Percentiles rank a stretch among this genome's conserved stretches.
These are phyloP conservation scores for Aspergillus luchuensis DNA, from an alignment of 2,329 filamentous ascomycete species.

Conservation along the genomic window DNA sequence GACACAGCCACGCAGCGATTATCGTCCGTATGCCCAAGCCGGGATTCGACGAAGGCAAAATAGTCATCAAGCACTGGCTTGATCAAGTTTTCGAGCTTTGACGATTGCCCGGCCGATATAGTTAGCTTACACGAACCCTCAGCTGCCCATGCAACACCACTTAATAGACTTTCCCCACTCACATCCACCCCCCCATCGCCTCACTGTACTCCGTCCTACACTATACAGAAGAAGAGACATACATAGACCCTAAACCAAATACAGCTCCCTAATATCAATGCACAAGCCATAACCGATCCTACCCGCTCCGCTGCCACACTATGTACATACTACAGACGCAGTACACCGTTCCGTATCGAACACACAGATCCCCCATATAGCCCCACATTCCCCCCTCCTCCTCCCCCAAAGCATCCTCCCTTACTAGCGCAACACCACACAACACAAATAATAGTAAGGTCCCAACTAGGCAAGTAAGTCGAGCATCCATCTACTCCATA, in stretches of 20 bases:
- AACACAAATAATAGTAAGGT: too few relatives aligned
- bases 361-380: too few relatives aligned
- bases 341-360: too few relatives aligned
- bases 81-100: conserved; percentile 70
- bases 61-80: conserved; percentile 81
- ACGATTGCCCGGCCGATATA: background rate
- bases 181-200: too few relatives aligned
- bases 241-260: background rate
- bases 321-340: too few relatives aligned
- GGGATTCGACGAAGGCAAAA: conserved; percentile 72
- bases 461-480: background rate
- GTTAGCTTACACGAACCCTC: too few relatives aligned
- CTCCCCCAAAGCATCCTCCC: background rate
- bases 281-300: too few relatives aligned
- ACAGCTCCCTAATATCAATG: background rate
- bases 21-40: conserved; percentile 71
- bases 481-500: too few relatives aligned
- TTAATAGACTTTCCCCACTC: background rate
- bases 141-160: background rate
- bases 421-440: background rate
- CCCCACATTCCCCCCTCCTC: background rate
- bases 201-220: too few relatives aligned
- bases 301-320: background rate
- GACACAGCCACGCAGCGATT: conserved; percentile 88
- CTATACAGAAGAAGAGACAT: too few relatives aligned